phyloP scores from a whole-genome alignment of 257 asterid species.

The Oldenlandia corymbosa region DNA sequence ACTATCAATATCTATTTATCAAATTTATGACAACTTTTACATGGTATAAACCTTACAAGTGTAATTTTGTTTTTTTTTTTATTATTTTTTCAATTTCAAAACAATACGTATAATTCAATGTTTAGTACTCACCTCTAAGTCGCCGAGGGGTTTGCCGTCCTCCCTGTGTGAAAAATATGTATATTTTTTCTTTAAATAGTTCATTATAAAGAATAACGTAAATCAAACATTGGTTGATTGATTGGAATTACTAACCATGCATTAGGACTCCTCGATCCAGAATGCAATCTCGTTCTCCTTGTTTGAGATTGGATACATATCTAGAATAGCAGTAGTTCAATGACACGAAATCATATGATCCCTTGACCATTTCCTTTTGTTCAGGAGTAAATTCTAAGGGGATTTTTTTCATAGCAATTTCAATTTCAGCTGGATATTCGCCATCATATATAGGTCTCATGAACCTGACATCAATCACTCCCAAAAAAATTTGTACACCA shows the following conservation, averaged over 20 bases:
- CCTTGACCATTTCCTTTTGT: not conserved
- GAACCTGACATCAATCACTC: not conserved
- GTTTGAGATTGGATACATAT: not conserved
- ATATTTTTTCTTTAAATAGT: too few relatives aligned
- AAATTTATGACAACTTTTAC: too few relatives aligned
- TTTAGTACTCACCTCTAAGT: too few relatives aligned
- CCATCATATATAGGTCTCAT: not conserved
- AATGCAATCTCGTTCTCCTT: not conserved
- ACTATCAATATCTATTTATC: too few relatives aligned
- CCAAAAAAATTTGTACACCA: not conserved
- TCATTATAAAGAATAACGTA: too few relatives aligned
- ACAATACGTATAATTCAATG: too few relatives aligned
- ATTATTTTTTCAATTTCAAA: too few relatives aligned
- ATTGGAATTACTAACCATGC: not conserved
- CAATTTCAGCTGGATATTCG: not conserved
- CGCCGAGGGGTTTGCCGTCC: too few relatives aligned
- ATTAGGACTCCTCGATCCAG: not conserved
- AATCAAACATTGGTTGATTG: too few relatives aligned
- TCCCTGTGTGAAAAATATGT: too few relatives aligned
- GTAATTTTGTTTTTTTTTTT: too few relatives aligned
- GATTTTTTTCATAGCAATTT: not conserved
- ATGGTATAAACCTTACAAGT: too few relatives aligned
- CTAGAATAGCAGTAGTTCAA: not conserved
- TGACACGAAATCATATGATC: conserved; percentile 1
- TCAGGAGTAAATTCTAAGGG: not conserved